These are phyloP conservation scores for Boletus hoseneyae DNA, from an alignment of 1,284 basidiomycete genomes.

Conservation along the genomic window DNA sequence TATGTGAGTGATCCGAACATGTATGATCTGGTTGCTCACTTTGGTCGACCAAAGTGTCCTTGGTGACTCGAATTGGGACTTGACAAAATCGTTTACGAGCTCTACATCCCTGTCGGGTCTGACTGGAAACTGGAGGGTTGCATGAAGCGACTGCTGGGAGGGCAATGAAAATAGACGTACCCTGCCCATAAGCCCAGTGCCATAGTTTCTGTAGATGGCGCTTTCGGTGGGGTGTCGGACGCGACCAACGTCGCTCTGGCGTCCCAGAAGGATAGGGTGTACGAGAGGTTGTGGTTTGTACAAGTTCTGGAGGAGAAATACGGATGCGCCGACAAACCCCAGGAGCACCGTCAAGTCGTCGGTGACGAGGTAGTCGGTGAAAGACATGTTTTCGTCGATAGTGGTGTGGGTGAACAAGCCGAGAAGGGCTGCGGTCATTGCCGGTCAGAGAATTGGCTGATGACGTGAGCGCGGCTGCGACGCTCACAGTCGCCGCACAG, in stretches of 20 bases:
- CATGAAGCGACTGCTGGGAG: neutral
- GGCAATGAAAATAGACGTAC: constrained; percentile 39
- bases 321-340: constrained; percentile 65
- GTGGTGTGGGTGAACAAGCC: constrained; percentile 1
- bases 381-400: constrained; percentile 38
- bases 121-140: constrained; percentile 57
- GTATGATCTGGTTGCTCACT: constrained; percentile 36
- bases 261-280: constrained; percentile 76
- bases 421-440: constrained; percentile 6
- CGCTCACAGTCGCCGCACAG: neutral
- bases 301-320: constrained; percentile 70
- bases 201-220: constrained; percentile 79
- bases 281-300: constrained; percentile 78
- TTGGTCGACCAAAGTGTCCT: constrained; percentile 76
- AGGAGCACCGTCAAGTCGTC: constrained; percentile 75
- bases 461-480: neutral
- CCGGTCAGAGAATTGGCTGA: constrained; percentile 1
- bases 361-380: constrained; percentile 58
- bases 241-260: constrained; percentile 79
- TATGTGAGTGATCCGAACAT: neutral
- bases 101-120: constrained; percentile 68
- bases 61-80: constrained; percentile 58
- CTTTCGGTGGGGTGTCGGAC: constrained; percentile 73
- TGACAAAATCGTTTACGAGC: constrained; percentile 63
- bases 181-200: constrained; percentile 72